Percentiles rank a stretch among this genome's conserved stretches.
Evolutionary conservation across 2,329 filamentous ascomycete species (phyloP).

Genomic region (Emmonsia crescens): DNA sequence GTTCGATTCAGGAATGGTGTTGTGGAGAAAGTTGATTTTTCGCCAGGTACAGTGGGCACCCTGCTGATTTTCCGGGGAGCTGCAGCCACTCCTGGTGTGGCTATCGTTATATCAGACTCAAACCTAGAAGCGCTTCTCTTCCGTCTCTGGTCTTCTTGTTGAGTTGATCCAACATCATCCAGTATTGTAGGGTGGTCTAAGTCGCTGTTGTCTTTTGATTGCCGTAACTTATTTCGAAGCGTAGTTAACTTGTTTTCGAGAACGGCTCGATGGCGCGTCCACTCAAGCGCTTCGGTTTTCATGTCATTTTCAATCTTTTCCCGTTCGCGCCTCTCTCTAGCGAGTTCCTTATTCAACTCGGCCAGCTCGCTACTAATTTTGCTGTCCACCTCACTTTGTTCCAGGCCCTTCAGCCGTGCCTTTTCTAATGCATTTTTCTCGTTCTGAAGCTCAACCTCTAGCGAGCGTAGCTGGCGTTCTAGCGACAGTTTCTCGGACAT

Average conservation of each 20-base stretch:
- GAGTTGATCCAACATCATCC: neutral
- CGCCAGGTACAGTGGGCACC: constrained; percentile 54
- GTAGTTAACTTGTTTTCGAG: constrained; percentile 61
- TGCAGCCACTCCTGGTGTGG: constrained; percentile 39
- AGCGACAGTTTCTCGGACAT: constrained; percentile 73
- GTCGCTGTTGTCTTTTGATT: constrained; percentile 16
- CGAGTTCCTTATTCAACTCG: constrained; percentile 44
- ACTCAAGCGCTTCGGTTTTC: constrained; percentile 49
- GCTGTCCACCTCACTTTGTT: constrained; percentile 31
- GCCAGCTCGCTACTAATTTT: constrained; percentile 34
- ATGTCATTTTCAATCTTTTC: constrained; percentile 53
- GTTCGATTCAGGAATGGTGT: constrained; percentile 83
- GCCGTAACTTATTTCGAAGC: constrained; percentile 55
- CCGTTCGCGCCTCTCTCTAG: constrained; percentile 52
- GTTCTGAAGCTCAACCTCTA: constrained; percentile 73
- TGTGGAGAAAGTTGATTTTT: constrained; percentile 88
- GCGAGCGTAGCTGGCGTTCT: constrained; percentile 62
- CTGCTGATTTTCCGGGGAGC: constrained; percentile 45
- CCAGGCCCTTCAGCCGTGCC: constrained; percentile 31
- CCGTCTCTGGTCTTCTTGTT: constrained; percentile 21
- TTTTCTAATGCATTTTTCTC: constrained; percentile 62
- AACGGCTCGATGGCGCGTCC: constrained; percentile 50
- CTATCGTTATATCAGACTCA: constrained; percentile 37
- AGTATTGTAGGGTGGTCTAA: neutral
- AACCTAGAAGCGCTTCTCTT: constrained; percentile 34